Percentiles rank a stretch among this genome's conserved stretches.
Conservation (phyloP, 148 eudicot species). For the Amaranthus cruentus region DNA sequence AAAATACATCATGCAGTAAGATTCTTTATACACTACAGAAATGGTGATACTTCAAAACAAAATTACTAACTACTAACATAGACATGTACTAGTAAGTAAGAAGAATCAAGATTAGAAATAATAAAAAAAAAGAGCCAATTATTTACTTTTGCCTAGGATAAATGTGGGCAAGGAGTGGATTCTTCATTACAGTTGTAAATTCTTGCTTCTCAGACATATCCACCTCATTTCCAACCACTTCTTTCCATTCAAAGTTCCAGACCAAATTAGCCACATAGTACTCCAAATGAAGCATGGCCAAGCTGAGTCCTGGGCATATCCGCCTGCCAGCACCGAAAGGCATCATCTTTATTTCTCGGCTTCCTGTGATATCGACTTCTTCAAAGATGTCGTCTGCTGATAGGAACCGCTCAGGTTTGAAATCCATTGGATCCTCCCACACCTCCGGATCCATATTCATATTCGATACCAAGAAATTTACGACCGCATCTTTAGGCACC, state of each 20-base stretch:
- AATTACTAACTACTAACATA: no score
- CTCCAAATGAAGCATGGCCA: slow-evolving; percentile 3
- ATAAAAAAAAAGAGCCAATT: neutral
- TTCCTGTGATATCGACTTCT: slow-evolving; percentile 38
- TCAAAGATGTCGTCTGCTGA: slow-evolving; percentile 14
- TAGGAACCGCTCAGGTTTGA: slow-evolving; percentile 3
- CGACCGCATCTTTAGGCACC: neutral
- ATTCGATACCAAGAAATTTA: no score
- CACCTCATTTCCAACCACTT: slow-evolving; percentile 20
- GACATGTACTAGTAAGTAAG: no score
- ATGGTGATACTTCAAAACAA: no score
- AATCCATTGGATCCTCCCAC: slow-evolving; percentile 3
- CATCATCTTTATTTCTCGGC: slow-evolving; percentile 55
- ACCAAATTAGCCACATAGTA: slow-evolving; percentile 51
- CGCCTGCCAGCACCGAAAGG: slow-evolving; percentile 3
- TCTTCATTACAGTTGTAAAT: slow-evolving; percentile 49
- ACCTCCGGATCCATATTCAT: neutral
- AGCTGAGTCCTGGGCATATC: neutral
- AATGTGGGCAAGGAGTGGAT: slow-evolving; percentile 41
- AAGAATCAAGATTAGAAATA: neutral
- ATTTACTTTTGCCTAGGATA: slow-evolving; percentile 15
- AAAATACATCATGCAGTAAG: no score
- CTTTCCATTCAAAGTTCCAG: slow-evolving; percentile 44
- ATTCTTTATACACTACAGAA: no score
- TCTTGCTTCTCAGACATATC: slow-evolving; percentile 49